These are phyloP conservation scores for Penicillium vulpinum DNA, from an alignment of 2,329 filamentous ascomycete species.

Conservation along the genomic window DNA sequence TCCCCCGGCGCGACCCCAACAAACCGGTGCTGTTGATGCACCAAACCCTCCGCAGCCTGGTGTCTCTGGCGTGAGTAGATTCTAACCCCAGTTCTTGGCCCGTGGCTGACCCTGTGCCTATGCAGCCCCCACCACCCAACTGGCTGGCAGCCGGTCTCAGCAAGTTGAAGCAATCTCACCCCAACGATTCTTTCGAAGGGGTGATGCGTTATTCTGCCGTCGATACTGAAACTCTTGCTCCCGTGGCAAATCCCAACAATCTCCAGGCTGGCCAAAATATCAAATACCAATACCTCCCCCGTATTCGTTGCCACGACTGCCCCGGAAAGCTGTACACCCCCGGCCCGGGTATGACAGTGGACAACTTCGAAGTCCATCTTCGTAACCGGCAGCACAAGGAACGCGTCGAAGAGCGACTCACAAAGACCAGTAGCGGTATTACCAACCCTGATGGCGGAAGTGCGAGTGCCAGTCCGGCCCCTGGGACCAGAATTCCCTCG, in stretches of 20 bases:
- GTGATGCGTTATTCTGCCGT: conserved; percentile 88
- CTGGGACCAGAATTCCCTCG: conserved; percentile 7
- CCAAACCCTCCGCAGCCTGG: conserved; percentile 44
- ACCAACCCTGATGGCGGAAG: conserved; percentile 7
- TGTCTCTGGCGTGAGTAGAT: conserved; percentile 46
- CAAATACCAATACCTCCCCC: conserved; percentile 79
- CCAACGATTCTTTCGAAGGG: conserved; percentile 80
- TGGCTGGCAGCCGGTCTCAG: conserved; percentile 80
- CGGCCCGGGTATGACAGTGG: conserved; percentile 77
- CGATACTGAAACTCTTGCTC: conserved; percentile 67
- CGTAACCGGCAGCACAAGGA: conserved; percentile 79
- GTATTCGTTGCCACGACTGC: conserved; percentile 90
- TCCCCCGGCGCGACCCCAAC: conserved; percentile 34
- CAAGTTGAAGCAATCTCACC: conserved; percentile 68
- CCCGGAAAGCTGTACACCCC: conserved; percentile 92
- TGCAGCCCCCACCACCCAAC: conserved; percentile 75
- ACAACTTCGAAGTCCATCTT: conserved; percentile 90
- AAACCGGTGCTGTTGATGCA: conserved; percentile 49
- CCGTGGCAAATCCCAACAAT: conserved; percentile 56
- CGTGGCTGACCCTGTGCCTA: conserved; percentile 20
- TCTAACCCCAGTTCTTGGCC: conserved; percentile 20
- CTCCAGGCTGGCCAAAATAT: conserved; percentile 60
- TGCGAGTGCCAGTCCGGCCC: conserved; percentile 18
- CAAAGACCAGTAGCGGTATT: conserved; percentile 24
- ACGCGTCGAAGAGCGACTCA: conserved; percentile 60